Base-by-base conservation (phyloP, 139 green algal species). In the Edaphochlamys debaryana region DNA sequence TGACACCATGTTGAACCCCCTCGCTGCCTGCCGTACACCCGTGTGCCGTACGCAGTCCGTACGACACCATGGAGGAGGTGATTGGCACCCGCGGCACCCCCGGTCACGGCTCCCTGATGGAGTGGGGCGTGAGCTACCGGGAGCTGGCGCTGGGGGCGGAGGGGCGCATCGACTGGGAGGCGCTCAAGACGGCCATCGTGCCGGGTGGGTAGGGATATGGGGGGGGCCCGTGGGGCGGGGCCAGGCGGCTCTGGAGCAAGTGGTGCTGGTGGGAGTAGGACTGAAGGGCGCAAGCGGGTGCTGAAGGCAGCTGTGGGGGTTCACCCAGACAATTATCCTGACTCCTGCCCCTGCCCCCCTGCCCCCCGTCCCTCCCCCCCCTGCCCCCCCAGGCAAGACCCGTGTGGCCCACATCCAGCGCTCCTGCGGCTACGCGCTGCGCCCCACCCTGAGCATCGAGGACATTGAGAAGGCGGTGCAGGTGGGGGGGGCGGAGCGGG, bases 61-160 rank as follows among this genome's bases (percentile, higher is more conserved):
- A 99, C 64, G 97, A 99, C 93, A 99, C 97, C 0, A 86, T 99
- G 89, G 95, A 98, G 86, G 96, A 99, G 90, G 97, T 99, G 48
- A 98, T 98, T 62, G 96, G 97, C 32, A 72, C 93, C n/a, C 77
- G 94, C 7, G 95, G 96, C 52, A 91, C 84, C 7, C 80, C 87
- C 5, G 93, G 92, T 48, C 80, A 92, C 67, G 96, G 96, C 77
- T 95, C 87, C 45, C 92, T 99, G 50, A 83, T 68, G 27, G 96
- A 99, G 54, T 98, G 92, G 88, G 96, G 95, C 27, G 92, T 99
- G 8, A 82, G 22, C 11, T 98, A 98, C 91, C 84, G 92, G 20
- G 90, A 98, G 83, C 71, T 98, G 73, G 80, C 88, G 2, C 85
- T 98, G 54, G 81, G 70, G 25, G 63, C 58, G 11, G 67, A 86